These are phyloP conservation scores for Septoria petroselini DNA, from an alignment of 2,329 filamentous ascomycete species.

Conservation along the genomic window DNA sequence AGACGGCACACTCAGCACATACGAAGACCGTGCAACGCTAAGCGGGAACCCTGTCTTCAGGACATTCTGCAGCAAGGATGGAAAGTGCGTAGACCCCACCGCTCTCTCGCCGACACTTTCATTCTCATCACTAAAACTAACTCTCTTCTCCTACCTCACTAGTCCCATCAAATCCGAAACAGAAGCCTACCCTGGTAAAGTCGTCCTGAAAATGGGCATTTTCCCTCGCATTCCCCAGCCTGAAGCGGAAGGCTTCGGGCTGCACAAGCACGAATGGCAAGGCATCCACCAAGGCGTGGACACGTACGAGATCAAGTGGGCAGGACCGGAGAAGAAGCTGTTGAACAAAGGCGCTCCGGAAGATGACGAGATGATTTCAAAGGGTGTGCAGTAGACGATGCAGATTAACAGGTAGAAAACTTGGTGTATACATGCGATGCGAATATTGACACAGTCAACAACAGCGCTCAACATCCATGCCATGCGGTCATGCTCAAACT, in stretches of 20 bases:
- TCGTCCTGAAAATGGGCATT: conserved; percentile 52
- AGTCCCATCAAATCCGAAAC: conserved; percentile 51
- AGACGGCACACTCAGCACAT: conserved; percentile 46
- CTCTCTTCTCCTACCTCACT: not conserved
- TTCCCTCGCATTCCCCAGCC: conserved; percentile 49
- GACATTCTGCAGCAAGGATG: conserved; percentile 48
- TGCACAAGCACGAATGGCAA: conserved; percentile 47
- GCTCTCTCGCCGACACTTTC: not conserved
- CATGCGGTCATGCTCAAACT: too few relatives aligned
- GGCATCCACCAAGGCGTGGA: conserved; percentile 39
- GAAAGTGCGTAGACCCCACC: conserved; percentile 41
- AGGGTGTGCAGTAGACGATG: conserved; percentile 5
- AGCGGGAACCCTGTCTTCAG: conserved; percentile 48
- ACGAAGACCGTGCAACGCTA: conserved; percentile 45
- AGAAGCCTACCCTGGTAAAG: conserved; percentile 41
- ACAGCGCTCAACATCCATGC: too few relatives aligned
- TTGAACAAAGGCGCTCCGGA: conserved; percentile 17
- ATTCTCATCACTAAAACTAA: not conserved
- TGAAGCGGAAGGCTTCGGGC: conserved; percentile 46
- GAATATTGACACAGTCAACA: too few relatives aligned
- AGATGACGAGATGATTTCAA: conserved; percentile 10
- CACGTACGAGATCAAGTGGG: conserved; percentile 42
- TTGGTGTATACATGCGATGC: not conserved
- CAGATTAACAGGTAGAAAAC: too few relatives aligned
- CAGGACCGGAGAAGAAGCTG: conserved; percentile 40